Conservation (phyloP, 495 filamentous ascomycete genomes). For the Podospora didyma region DNA sequence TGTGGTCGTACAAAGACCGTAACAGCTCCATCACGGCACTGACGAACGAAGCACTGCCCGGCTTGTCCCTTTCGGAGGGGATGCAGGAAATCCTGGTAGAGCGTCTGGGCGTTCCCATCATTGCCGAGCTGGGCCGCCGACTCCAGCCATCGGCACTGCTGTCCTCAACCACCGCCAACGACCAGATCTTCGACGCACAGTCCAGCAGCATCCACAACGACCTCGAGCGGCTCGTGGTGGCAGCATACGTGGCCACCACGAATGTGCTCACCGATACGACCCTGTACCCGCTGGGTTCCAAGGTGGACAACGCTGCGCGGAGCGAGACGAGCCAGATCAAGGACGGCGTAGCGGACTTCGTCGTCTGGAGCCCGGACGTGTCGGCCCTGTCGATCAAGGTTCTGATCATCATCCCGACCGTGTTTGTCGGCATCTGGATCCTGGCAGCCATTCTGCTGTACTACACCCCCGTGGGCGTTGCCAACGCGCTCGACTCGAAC, state of each 20-base stretch:
- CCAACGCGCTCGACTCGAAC: neutral
- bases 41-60: slow-evolving; percentile 12
- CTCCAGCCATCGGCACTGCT: slow-evolving; percentile 26
- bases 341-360: slow-evolving; percentile 27
- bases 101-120: slow-evolving; percentile 21
- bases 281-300: slow-evolving; percentile 13
- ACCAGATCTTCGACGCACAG: slow-evolving; percentile 25
- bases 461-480: slow-evolving; percentile 1
- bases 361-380: slow-evolving; percentile 32
- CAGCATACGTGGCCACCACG: slow-evolving; percentile 28
- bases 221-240: slow-evolving; percentile 27
- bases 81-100: slow-evolving; percentile 14
- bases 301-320: slow-evolving; percentile 14
- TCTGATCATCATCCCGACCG: slow-evolving; percentile 27
- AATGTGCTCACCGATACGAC: slow-evolving; percentile 30
- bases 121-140: slow-evolving; percentile 19
- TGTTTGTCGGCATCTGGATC: slow-evolving; percentile 18
- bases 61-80: slow-evolving; percentile 12
- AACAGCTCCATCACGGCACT: slow-evolving; percentile 18
- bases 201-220: slow-evolving; percentile 27
- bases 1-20: slow-evolving; percentile 23
- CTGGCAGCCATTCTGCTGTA: slow-evolving; percentile 5
- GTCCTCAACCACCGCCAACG: slow-evolving; percentile 22
- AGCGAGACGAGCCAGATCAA: slow-evolving; percentile 6
- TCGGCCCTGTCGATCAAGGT: slow-evolving; percentile 26